Evolutionary conservation across 2,329 filamentous ascomycete species (phyloP), one percentile per base, ranked within the genome.

Genomic region (Curvularia sp.): DNA sequence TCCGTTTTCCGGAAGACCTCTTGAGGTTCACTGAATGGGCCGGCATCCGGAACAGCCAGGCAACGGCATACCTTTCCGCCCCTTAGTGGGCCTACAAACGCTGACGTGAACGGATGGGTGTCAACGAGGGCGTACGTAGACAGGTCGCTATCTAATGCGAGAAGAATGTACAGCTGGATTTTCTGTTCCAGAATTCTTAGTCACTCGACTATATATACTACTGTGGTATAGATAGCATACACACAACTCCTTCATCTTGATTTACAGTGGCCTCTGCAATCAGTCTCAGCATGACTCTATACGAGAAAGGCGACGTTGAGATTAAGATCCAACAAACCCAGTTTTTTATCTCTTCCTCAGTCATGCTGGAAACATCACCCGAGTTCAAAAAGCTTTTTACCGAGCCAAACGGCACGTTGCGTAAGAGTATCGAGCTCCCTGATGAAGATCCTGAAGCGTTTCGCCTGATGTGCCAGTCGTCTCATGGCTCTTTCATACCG

Each of bases 371-470:
- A 24, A 28, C 49, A 7, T 63, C n/a, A 33, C 51, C 22, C 13
- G 33, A 57, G 44, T 63, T 63, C 30, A 4, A 46, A 12, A 53
- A 56, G 33, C 41, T 63, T 30, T 63, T 63, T 5, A 52, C 30
- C n/a, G n/a, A n/a, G 38, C 10, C 30, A 43, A 12, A 39, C 26
- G 24, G 43, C 20, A 12, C 12, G 15, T 26, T 28, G 26, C n/a
- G 43, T 26, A 9, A 13, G 50, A 43, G 38, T 2, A 49, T 63
- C 10, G 15, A 55, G 47, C 49, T 60, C 3, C 50, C 28, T n/a
- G 30, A 53, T 26, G 18, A 63, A 53, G 48, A 63, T 30, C 51
- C 50, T 5, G 18, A 46, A 3, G 54, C 48, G 13, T 58, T 63
- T 24, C 12, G 26, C 41, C 18, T 58, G 8, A 56, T 63, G 3